Conservation (phyloP, 352 stramenopile species). For the Plasmopara halstedii region DNA sequence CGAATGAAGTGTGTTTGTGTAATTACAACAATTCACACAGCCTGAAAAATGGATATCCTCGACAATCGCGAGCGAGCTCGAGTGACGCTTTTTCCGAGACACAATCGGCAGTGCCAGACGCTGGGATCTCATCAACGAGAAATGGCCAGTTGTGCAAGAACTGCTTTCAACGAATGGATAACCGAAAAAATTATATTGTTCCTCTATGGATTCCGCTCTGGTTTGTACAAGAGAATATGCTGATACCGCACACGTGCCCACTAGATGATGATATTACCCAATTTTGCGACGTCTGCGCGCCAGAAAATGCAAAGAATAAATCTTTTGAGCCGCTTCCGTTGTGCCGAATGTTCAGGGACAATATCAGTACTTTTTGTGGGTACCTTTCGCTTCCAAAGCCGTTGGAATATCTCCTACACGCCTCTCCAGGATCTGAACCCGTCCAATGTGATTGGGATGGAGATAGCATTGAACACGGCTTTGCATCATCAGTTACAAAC, state of each 20-base stretch:
- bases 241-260: conserved; percentile 56
- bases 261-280: conserved; percentile 61
- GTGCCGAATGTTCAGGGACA: conserved; percentile 68
- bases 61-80: conserved; percentile 34
- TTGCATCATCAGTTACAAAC: conserved; percentile 33
- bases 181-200: conserved; percentile 64
- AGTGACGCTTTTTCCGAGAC: conserved; percentile 37
- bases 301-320: conserved; percentile 34
- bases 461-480: conserved; percentile 15
- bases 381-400: conserved; percentile 49
- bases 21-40: conserved; percentile 23
- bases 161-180: conserved; percentile 47
- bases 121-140: conserved; percentile 27
- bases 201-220: conserved; percentile 78
- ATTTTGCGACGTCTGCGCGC: conserved; percentile 54
- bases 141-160: conserved; percentile 54
- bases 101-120: conserved; percentile 27
- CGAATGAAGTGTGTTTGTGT: conserved; percentile 39
- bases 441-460: conserved; percentile 32
- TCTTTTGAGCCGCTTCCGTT: conserved; percentile 67
- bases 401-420: conserved; percentile 47
- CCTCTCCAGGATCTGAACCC: conserved; percentile 25
- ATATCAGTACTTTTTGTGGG: conserved; percentile 24
- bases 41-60: conserved; percentile 25
- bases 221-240: conserved; percentile 78